Percentiles rank a stretch among this genome's conserved stretches.
Conservation (phyloP, 106 monocot genomes). For the Alisma plantagoaquatica region DNA sequence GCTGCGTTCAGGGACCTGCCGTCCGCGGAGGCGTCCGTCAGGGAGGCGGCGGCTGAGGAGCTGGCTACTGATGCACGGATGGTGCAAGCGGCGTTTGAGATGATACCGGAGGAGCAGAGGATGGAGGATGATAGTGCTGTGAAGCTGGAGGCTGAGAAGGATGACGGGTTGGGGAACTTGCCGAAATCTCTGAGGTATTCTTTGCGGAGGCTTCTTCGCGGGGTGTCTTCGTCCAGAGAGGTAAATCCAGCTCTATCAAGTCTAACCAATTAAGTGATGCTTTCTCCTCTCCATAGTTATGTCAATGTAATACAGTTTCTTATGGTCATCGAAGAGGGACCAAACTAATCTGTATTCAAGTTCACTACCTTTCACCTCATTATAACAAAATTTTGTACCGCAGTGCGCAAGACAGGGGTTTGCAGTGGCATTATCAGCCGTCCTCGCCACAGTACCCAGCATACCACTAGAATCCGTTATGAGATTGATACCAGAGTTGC, state of each 20-base stretch:
- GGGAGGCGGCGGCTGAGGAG: constrained; percentile 51
- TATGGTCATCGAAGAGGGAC: no score
- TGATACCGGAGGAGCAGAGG: constrained; percentile 9
- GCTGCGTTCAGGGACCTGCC: constrained; percentile 54
- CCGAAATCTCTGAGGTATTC: constrained; percentile 73
- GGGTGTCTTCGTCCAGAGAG: constrained; percentile 91
- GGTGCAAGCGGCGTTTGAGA: constrained; percentile 57
- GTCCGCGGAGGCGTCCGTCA: constrained; percentile 27
- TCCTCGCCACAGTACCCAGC: constrained; percentile 34
- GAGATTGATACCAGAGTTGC: constrained; percentile 51
- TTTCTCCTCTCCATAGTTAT: no score
- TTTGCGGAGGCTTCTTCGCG: constrained; percentile 68
- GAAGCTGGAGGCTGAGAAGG: constrained; percentile 63
- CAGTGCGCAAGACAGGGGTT: constrained; percentile 98
- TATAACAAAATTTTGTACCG: no score
- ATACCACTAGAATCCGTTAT: constrained; percentile 45
- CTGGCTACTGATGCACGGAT: constrained; percentile 42
- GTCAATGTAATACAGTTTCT: no score
- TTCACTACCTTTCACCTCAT: no score
- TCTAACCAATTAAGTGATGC: no score
- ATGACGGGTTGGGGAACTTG: constrained; percentile 78
- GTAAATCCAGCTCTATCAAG: constrained; percentile 27
- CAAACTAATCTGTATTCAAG: no score
- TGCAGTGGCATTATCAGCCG: constrained; percentile 59
- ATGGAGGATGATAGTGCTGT: constrained; percentile 6